A percentile compares a stretch with the other conserved stretches of the same genome.
Evolutionary conservation across 2,329 filamentous ascomycete genomes (phyloP).

Genomic region (Trichophyton schoenleinii): DNA sequence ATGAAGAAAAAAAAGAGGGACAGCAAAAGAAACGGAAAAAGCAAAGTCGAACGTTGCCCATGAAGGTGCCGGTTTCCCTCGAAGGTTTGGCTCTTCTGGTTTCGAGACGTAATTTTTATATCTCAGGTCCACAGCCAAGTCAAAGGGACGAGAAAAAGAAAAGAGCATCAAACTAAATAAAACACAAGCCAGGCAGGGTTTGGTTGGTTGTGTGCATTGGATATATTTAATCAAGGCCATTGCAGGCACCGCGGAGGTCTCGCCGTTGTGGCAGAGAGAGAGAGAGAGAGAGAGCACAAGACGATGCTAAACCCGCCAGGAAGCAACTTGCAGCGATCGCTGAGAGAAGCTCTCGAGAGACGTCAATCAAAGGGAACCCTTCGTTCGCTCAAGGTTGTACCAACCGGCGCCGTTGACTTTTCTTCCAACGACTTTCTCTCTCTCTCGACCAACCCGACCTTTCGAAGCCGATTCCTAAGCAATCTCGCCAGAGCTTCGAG

Average conservation of each 20-base stretch:
- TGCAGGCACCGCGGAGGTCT: background rate
- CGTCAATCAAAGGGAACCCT: conserved; percentile 35
- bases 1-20: background rate
- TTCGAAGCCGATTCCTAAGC: conserved; percentile 38
- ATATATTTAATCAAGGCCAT: background rate
- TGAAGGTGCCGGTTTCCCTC: conserved; percentile 1
- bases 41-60: background rate
- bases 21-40: background rate
- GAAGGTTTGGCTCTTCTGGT: background rate
- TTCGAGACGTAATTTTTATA: background rate
- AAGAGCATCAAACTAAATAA: background rate
- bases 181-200: background rate
- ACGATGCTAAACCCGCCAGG: background rate
- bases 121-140: background rate
- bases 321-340: background rate
- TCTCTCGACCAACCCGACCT: conserved; percentile 36
- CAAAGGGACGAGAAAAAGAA: background rate
- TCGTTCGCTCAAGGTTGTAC: conserved; percentile 36
- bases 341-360: conserved; percentile 19
- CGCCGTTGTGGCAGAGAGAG: background rate
- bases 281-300: background rate
- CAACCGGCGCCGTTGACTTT: conserved; percentile 41
- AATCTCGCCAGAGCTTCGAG: conserved; percentile 30
- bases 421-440: conserved; percentile 56
- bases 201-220: background rate